Evolutionary conservation across 345 rosid species (phyloP), one percentile per base, ranked within the genome.

Genomic region (Orychophragmus violaceus): DNA sequence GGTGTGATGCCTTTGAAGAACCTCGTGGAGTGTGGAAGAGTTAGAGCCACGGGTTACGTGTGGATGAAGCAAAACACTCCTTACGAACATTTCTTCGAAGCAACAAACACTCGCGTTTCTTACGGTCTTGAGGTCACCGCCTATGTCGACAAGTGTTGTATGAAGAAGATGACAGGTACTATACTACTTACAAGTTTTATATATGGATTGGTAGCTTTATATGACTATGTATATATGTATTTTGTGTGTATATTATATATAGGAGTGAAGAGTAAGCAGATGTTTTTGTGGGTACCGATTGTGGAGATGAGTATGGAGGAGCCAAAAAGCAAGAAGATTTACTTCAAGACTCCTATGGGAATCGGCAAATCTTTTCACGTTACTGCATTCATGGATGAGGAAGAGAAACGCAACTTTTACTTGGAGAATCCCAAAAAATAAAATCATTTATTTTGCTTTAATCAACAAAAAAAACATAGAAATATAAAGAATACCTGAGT

Each of bases 341-440:
- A 51, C 23, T 93, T 93, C 83, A 90, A 80, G 69, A 93, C 98
- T 58, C 97, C 98, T 0, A 71, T 90, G 97, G 98, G 98, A 41
- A 73, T 90, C 7, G 96, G 94, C 14, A 93, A 77, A 76, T 79
- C 97, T 11, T 93, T 81, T 53, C 97, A 83, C 0, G 50, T 82
- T 46, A 73, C 88, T 1, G 83, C 87, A 22, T 93, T 90, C 66
- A 76, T 85, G 83, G 79, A 81, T 0, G 95, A 85, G 1, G 98
- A 89, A 53, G 98, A 92, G 59, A 91, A 85, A 74, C 76, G 82
- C 75, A 64, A 76, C 14, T 75, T 74, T 76, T 68, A 70, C 61
- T 65, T 76, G 76, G 79, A 80, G 75, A 73, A 82, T 50, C 57
- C 41, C 25, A 28, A 41, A 5, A 61, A 41, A 2, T 74, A 69